phyloP scores from a whole-genome alignment of 2,329 filamentous ascomycete genomes.

The Fusarium transvaalense region DNA sequence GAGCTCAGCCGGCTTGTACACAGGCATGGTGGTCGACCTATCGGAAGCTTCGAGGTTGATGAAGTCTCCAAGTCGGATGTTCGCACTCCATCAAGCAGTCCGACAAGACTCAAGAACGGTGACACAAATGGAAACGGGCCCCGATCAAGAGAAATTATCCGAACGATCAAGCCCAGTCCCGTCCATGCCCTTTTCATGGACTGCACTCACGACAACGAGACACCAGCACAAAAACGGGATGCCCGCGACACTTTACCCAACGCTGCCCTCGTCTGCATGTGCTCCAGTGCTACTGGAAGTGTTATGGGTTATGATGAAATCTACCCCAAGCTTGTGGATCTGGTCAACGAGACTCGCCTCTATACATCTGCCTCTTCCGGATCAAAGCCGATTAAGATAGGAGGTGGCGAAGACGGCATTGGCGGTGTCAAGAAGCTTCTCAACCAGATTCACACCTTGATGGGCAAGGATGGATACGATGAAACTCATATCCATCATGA shows the following conservation, averaged over 20 bases:
- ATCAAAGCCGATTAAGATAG: conserved; percentile 68
- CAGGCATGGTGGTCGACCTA: conserved; percentile 90
- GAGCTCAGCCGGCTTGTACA: conserved; percentile 95
- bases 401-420: conserved; percentile 84
- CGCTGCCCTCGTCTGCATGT: conserved; percentile 95
- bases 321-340: conserved; percentile 91
- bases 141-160: conserved; percentile 73
- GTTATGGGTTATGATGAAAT: conserved; percentile 99
- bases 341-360: conserved; percentile 87
- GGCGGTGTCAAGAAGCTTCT: conserved; percentile 91
- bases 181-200: conserved; percentile 98
- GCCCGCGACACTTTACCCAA: conserved; percentile 94
- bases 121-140: conserved; percentile 49
- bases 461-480: conserved; percentile 94
- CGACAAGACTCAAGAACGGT: conserved; percentile 43
- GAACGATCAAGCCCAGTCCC: conserved; percentile 85
- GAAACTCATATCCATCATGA: conserved; percentile 98
- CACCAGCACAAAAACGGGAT: conserved; percentile 93
- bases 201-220: conserved; percentile 98
- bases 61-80: conserved; percentile 76
- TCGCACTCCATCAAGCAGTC: conserved; percentile 51
- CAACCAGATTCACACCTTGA: conserved; percentile 93
- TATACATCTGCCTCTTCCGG: conserved; percentile 84
- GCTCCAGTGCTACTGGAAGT: conserved; percentile 91
- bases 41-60: conserved; percentile 97